Conservation (phyloP, 83 land plant genomes). For the Picea engelmannii region DNA sequence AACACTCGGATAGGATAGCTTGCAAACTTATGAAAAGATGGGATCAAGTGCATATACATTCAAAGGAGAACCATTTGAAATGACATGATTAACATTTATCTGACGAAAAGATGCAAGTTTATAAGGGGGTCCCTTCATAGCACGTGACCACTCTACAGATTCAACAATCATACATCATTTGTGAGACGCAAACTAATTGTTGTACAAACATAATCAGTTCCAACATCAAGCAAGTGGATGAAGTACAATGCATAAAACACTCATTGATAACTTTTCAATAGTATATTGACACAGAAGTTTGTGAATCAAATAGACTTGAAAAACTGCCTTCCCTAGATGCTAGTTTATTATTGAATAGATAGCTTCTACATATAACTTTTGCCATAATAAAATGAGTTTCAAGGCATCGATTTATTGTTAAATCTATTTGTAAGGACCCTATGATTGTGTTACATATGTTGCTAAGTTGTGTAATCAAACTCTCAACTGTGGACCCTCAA, state of each 20-base stretch:
- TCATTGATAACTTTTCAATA: background rate
- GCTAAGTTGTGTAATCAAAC: background rate
- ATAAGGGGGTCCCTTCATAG: background rate
- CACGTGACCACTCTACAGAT: background rate
- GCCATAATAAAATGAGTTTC: background rate
- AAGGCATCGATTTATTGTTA: background rate
- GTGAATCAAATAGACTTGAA: background rate
- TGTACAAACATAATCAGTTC: background rate
- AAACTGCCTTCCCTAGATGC: background rate
- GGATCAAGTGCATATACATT: background rate
- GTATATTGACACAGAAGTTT: background rate
- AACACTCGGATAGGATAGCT: background rate
- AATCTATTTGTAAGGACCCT: background rate
- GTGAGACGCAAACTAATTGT: background rate
- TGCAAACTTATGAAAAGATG: background rate
- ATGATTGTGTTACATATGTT: background rate
- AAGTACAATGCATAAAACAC: background rate
- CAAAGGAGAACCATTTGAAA: background rate
- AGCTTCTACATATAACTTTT: background rate
- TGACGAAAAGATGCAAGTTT: background rate
- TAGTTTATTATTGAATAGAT: background rate
- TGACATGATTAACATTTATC: background rate
- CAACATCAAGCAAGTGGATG: background rate
- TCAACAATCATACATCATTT: conserved; percentile 4
- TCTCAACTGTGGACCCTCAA: background rate